These are phyloP conservation scores for Blastobotrys persicus DNA, from an alignment of 1,139 yeast genomes.

Conservation along the genomic window DNA sequence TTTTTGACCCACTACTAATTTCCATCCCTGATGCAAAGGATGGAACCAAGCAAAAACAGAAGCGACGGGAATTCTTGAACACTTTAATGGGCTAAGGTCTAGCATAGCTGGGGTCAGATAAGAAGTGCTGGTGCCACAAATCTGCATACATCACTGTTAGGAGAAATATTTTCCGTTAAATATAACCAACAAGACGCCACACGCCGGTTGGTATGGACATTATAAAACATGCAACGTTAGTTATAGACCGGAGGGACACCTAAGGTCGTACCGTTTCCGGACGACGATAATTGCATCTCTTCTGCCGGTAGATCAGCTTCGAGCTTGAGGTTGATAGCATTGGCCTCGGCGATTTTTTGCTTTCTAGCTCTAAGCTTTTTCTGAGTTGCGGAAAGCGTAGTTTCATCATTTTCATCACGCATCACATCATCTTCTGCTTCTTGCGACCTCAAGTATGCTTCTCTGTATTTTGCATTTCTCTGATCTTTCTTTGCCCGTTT, in stretches of 20 bases:
- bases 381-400: constrained; percentile 35
- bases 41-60: constrained; percentile 12
- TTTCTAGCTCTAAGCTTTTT: constrained; percentile 33
- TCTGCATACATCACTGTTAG: too few species aligned
- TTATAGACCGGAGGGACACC: constrained; percentile 51
- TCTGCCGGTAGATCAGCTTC: constrained; percentile 66
- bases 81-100: constrained; percentile 21
- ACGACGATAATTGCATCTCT: constrained; percentile 45
- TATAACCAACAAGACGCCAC: too few species aligned
- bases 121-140: too few species aligned
- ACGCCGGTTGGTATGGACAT: background rate
- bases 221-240: background rate
- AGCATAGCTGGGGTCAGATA: too few species aligned
- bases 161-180: too few species aligned
- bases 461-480: constrained; percentile 66
- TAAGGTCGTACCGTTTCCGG: constrained; percentile 77
- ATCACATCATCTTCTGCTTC: constrained; percentile 45
- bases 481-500: constrained; percentile 80
- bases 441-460: constrained; percentile 28
- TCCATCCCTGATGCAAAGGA: constrained; percentile 30
- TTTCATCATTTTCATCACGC: constrained; percentile 43
- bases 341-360: constrained; percentile 37
- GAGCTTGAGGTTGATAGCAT: constrained; percentile 58
- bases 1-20: constrained; percentile 35
- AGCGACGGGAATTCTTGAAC: constrained; percentile 28